phyloP scores from a whole-genome alignment of 768 basidiomycete species.

The Suillus tomentosus region DNA sequence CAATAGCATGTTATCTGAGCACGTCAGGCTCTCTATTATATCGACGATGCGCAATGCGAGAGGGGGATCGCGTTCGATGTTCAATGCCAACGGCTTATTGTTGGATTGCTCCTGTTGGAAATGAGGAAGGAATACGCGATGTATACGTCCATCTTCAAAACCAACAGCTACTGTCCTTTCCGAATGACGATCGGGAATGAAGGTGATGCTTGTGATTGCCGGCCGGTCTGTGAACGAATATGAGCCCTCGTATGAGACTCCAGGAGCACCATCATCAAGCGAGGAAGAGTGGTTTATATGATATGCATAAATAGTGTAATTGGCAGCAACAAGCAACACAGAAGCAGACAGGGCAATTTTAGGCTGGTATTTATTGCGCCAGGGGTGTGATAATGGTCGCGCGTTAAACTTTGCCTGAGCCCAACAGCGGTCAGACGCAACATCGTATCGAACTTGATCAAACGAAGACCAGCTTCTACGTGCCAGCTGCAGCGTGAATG shows the following conservation, averaged over 20 bases:
- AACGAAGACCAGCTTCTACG: constrained; percentile 47
- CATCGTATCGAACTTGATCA: constrained; percentile 50
- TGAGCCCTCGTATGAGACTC: constrained; percentile 44
- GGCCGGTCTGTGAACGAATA: constrained; percentile 41
- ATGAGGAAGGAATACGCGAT: constrained; percentile 44
- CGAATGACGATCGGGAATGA: constrained; percentile 45
- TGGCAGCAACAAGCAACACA: constrained; percentile 63
- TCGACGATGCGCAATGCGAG: constrained; percentile 43
- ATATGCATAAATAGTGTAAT: constrained; percentile 59
- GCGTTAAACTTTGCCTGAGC: constrained; percentile 52
- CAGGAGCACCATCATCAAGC: constrained; percentile 13
- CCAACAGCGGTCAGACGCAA: constrained; percentile 59
- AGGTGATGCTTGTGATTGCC: constrained; percentile 59
- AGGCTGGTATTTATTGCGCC: constrained; percentile 59
- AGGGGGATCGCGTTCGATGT: constrained; percentile 24
- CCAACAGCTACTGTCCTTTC: constrained; percentile 54
- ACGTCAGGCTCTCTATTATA: constrained; percentile 57
- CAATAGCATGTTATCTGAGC: constrained; percentile 46
- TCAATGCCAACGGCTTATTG: constrained; percentile 18
- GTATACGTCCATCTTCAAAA: constrained; percentile 60
- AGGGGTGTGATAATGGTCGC: constrained; percentile 61
- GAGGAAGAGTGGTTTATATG: constrained; percentile 36
- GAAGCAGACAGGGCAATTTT: constrained; percentile 54
- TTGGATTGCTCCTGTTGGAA: constrained; percentile 10
- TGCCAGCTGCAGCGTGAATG: constrained; percentile 50